Evolutionary conservation across 1,284 basidiomycete species (phyloP), one percentile per base, ranked within the genome.

Genomic region (Lignosus rhinocerotis): DNA sequence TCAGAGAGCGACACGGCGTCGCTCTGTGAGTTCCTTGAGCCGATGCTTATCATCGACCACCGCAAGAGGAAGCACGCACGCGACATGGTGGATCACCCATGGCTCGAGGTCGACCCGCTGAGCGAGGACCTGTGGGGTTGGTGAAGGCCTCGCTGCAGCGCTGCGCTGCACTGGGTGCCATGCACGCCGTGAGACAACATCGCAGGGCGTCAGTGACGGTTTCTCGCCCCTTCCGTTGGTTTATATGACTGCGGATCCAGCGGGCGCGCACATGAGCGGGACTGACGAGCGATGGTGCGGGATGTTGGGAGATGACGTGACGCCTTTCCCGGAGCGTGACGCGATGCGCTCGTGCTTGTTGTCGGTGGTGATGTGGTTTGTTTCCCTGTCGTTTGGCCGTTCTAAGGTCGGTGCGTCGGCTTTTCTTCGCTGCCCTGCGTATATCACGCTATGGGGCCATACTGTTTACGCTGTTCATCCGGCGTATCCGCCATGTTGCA

Each of bases 1-100:
- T 75, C 80, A 1, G 82, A 84, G 55, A 66, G 72, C 31, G 85
- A 92, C 58, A 80, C 90, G 0, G 69, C 70, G 39, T 72, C 77
- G 51, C 74, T 95, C 17, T 88, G 88, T 62, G 77, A 80, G 11
- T 95, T 95, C 75, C 74, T 95, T 51, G 76, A 82, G 66, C 92
- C 92, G 32, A 94, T 95, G 93, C 80, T 96, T 51, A 72, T 78
- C 38, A 71, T 87, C 57, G 88, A 94, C 70, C 87, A 87, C 65
- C 80, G 82, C 66, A 78, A 86, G 66, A 86, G 93, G 25, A 80
- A 80, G 32, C 76, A 83, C 42, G 93, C 93, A n/a, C 76, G 82
- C 47, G 88, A 93, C 59, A 80, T 93, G 77, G 76, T 89, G 54
- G 74, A 82, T 51, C 89, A 94, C 67, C 71, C 78, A 48, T 96